phyloP scores from a whole-genome alignment of 176 grass and related monocot genomes.

The Musa itinerans region DNA sequence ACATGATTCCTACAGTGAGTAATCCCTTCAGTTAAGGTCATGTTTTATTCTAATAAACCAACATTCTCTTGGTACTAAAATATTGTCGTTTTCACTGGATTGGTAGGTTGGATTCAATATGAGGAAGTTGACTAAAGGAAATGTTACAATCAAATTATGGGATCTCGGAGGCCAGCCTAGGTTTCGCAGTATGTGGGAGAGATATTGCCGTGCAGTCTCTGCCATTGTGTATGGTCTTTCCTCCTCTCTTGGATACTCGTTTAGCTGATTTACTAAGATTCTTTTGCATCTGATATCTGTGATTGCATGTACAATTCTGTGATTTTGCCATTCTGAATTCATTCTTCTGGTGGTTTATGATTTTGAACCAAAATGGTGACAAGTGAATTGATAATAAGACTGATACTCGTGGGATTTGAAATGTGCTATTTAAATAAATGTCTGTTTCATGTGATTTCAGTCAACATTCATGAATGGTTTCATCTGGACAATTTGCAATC shows the following conservation, averaged over 20 bases:
- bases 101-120: constrained; percentile 86
- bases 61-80: not conserved
- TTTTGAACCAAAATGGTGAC: not conserved
- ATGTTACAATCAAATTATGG: constrained; percentile 98
- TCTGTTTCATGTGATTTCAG: too few relatives aligned
- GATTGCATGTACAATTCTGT: not conserved
- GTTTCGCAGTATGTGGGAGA: constrained; percentile 99
- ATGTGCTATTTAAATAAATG: too few relatives aligned
- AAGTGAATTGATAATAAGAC: not conserved
- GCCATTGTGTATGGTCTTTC: constrained; percentile 79
- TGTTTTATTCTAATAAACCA: not conserved
- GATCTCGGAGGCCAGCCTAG: constrained; percentile 97
- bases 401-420: not conserved
- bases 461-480: too few relatives aligned
- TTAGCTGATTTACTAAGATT: not conserved
- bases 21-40: not conserved
- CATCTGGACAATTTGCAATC: too few relatives aligned
- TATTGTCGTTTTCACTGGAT: not conserved
- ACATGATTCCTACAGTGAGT: constrained; percentile 90
- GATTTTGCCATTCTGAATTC: not conserved
- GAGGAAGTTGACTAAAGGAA: constrained; percentile 96
- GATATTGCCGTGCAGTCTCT: constrained; percentile 98
- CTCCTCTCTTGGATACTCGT: not conserved
- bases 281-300: not conserved
- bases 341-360: not conserved